Evolutionary conservation across 1,139 yeast genomes (phyloP), one percentile per base, ranked within the genome.

Genomic region (Debaryomycetaceae sp.): DNA sequence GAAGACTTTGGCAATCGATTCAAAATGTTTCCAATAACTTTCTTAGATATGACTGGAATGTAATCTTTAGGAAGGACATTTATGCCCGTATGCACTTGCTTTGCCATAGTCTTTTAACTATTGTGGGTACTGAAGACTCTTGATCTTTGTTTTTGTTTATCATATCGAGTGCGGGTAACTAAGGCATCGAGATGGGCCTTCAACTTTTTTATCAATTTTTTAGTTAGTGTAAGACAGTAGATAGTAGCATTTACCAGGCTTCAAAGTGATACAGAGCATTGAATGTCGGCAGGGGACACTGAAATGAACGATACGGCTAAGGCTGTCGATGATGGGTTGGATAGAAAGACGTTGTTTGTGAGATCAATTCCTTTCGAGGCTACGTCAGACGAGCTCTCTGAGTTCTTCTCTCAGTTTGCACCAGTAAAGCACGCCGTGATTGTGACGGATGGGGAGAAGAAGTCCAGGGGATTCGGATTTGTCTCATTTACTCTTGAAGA

Each of bases 351-450:
- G 3, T 72, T 93, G 36, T 93, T 91, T 62, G 95, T 93, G 31
- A 78, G 97, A 49, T 77, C 90, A 5, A 73, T 93, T 42, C 98
- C 98, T 1, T 72, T 75, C 49, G 85, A 81, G 43, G 95, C 91
- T 6, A 85, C 95, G 1, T 80, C 85, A 24, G 96, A 89, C 47
- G 84, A 89, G 56, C 74, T 90, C 42, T 78, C 93, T 1, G 87
- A 85, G 54, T 89, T 76, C 66, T 93, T 93, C 60, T 86, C 98
- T 1, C 89, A 89, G 52, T 85, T 90, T 65, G 95, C 89, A 1
- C 99, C 99, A 5, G 95, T 93, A 11, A 90, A 86, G 66, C 99
- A 93, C 66, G 96, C 98, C 4, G 95, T 90, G 42, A 80, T 93
- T 42, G 99, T 95, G 23, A 86, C 76, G 40, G 97, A 93, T 61